These are phyloP conservation scores for Yarrowia yakushimensis DNA, from an alignment of 805 yeast genomes.

Conservation along the genomic window DNA sequence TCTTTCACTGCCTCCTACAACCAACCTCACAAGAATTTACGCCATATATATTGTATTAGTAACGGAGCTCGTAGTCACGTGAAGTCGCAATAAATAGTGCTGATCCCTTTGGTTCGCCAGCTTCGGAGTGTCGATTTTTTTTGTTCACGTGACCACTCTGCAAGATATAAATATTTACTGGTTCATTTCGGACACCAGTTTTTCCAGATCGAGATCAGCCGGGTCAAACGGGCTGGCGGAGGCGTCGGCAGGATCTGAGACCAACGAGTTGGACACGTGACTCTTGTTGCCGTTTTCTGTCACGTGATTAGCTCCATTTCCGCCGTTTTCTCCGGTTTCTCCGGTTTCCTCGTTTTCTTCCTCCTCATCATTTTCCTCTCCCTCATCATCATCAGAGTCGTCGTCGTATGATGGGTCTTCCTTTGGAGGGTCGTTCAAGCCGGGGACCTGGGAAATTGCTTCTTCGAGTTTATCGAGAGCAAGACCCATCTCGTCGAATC, in stretches of 20 bases:
- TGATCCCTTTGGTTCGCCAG: no score
- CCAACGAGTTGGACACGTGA: neutral
- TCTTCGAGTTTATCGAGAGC: constrained; percentile 72
- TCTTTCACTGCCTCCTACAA: no score
- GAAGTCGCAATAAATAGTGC: no score
- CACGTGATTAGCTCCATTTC: neutral
- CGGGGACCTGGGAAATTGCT: constrained; percentile 68
- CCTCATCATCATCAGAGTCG: neutral
- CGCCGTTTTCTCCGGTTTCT: neutral
- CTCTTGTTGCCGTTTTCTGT: neutral
- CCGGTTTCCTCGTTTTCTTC: neutral
- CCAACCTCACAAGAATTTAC: no score
- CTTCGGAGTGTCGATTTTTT: no score
- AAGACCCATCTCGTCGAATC: constrained; percentile 72
- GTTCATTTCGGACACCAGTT: constrained; percentile 8
- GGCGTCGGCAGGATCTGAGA: no score
- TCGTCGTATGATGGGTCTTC: neutral
- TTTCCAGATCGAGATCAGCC: neutral
- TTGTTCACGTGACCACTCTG: no score
- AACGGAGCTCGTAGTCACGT: no score
- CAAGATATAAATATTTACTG: neutral
- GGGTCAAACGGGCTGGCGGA: constrained; percentile 10
- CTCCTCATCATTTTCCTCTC: neutral
- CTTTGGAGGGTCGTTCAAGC: constrained; percentile 27
- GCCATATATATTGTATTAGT: no score